These are phyloP conservation scores for Lepidium aucheri DNA, from an alignment of 345 rosid species.

Conservation along the genomic window DNA sequence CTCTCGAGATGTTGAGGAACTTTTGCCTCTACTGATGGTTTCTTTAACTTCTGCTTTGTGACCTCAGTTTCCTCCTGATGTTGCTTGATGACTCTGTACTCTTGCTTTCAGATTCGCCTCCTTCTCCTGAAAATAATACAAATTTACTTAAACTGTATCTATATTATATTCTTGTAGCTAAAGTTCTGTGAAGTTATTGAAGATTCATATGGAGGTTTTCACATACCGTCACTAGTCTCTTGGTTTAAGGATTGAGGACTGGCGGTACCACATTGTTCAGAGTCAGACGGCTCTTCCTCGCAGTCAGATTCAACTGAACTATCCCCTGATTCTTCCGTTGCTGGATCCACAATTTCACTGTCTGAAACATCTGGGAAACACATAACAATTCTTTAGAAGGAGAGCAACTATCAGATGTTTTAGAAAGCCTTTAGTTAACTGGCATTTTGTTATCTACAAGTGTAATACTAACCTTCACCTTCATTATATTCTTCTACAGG, in stretches of 20 bases:
- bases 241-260: slow-evolving; percentile 9
- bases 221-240: slow-evolving; percentile 11
- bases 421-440: not conserved
- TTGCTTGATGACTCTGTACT: not conserved
- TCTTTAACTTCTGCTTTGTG: not conserved
- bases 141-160: not conserved
- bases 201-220: not conserved
- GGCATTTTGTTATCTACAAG: not conserved
- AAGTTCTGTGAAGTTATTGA: not conserved
- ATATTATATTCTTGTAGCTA: not conserved
- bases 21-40: not conserved
- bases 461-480: slow-evolving; percentile 42
- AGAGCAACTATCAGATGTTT: not conserved
- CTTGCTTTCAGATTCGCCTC: slow-evolving; percentile 14
- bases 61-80: slow-evolving; percentile 15
- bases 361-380: slow-evolving; percentile 28
- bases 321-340: slow-evolving; percentile 27
- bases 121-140: slow-evolving; percentile 15
- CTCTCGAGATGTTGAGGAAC: slow-evolving; percentile 23
- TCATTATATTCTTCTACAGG: slow-evolving; percentile 36
- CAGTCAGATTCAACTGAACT: slow-evolving; percentile 3
- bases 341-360: slow-evolving; percentile 43
- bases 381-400: not conserved
- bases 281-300: slow-evolving; percentile 13
- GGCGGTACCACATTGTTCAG: slow-evolving; percentile 18